A percentile compares a stretch with the other conserved stretches of the same genome.
These are phyloP conservation scores for Candida dajiaensis DNA, from an alignment of 805 yeast genomes.

Conservation along the genomic window DNA sequence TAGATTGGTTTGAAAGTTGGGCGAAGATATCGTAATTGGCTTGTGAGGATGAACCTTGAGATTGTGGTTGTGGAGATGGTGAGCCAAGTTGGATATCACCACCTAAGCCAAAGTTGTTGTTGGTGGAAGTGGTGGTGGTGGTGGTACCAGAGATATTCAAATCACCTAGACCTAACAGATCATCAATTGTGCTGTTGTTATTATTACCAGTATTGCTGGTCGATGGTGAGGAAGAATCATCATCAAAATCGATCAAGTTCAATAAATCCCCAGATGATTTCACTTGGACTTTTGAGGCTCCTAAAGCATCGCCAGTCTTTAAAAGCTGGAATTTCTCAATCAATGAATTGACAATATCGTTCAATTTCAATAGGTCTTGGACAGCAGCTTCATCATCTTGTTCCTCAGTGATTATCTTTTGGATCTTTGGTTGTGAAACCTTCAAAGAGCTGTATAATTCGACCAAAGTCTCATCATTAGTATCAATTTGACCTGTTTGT, in stretches of 20 bases:
- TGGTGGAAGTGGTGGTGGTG: neutral
- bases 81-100: conserved; percentile 42
- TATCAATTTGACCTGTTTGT: conserved; percentile 33
- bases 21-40: conserved; percentile 22
- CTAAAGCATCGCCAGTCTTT: conserved; percentile 54
- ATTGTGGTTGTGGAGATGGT: conserved; percentile 20
- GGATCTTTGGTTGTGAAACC: conserved; percentile 80
- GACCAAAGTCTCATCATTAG: conserved; percentile 57
- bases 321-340: conserved; percentile 61
- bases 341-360: conserved; percentile 69
- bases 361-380: conserved; percentile 56
- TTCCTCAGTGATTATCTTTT: conserved; percentile 79
- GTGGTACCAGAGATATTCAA: conserved; percentile 9
- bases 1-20: conserved; percentile 15
- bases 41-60: conserved; percentile 16
- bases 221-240: conserved; percentile 24
- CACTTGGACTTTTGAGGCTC: conserved; percentile 45
- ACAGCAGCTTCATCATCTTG: conserved; percentile 63
- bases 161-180: conserved; percentile 67
- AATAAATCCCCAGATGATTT: conserved; percentile 30
- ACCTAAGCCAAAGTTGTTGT: conserved; percentile 39
- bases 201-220: conserved; percentile 26
- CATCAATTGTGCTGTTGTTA: conserved; percentile 46
- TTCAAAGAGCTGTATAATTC: conserved; percentile 78
- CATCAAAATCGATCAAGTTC: conserved; percentile 73